These are phyloP conservation scores for Penicillium sp. DNA, from an alignment of 2,329 filamentous ascomycete genomes.

Conservation along the genomic window DNA sequence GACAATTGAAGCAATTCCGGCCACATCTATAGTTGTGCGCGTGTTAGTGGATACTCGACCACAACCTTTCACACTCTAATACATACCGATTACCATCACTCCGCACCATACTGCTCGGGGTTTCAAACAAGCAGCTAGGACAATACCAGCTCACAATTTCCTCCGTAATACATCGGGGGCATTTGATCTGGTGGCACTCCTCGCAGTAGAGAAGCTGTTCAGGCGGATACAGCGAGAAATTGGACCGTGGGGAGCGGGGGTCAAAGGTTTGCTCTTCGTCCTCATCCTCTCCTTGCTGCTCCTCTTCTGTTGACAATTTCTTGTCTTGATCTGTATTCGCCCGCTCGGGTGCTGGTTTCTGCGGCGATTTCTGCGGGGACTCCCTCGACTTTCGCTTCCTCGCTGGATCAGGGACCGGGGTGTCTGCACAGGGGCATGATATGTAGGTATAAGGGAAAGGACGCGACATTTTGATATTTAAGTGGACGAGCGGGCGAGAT, in stretches of 20 bases:
- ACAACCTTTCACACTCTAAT: not conserved
- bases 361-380: slow-evolving; percentile 32
- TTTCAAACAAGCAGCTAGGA: slow-evolving; percentile 92
- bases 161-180: slow-evolving; percentile 84
- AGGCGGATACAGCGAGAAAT: slow-evolving; percentile 88
- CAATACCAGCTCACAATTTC: slow-evolving; percentile 96
- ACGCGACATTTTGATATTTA: slow-evolving; percentile 47
- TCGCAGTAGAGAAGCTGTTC: slow-evolving; percentile 96
- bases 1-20: slow-evolving; percentile 93
- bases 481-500: not conserved
- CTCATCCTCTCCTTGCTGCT: slow-evolving; percentile 50
- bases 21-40: slow-evolving; percentile 67
- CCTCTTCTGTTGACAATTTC: slow-evolving; percentile 11
- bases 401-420: slow-evolving; percentile 40
- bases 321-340: slow-evolving; percentile 2
- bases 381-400: slow-evolving; percentile 40
- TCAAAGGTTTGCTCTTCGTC: slow-evolving; percentile 81
- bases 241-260: slow-evolving; percentile 76
- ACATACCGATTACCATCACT: slow-evolving; percentile 86
- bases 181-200: slow-evolving; percentile 94
- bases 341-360: slow-evolving; percentile 26
- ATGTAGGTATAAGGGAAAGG: slow-evolving; percentile 64
- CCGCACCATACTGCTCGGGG: slow-evolving; percentile 87
- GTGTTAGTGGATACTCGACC: slow-evolving; percentile 7
- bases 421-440: slow-evolving; percentile 61